Percentiles rank a stretch among this genome's conserved stretches.
These are phyloP conservation scores for Delitschia confertaspora DNA, from an alignment of 495 filamentous ascomycete genomes.

Conservation along the genomic window DNA sequence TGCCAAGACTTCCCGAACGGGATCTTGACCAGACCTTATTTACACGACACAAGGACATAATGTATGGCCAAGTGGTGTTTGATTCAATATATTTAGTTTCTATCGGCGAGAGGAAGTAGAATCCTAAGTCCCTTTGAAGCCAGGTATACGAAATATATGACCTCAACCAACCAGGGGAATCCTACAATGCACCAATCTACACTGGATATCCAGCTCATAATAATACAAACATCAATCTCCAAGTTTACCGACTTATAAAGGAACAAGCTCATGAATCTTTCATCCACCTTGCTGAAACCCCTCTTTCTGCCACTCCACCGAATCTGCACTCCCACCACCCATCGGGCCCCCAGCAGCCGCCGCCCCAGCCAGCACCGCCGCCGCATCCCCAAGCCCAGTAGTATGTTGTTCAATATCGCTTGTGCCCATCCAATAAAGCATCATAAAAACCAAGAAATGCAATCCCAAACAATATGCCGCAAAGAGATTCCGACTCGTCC, in stretches of 20 bases:
- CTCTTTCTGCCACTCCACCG: conserved; percentile 55
- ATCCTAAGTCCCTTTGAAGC: too few species aligned
- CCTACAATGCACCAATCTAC: too few species aligned
- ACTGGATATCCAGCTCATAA: conserved; percentile 5
- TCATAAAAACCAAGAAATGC: conserved; percentile 75
- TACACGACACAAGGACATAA: too few species aligned
- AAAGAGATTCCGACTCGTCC: conserved; percentile 88
- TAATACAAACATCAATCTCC: conserved; percentile 6
- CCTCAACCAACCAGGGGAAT: too few species aligned
- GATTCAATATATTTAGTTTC: too few species aligned
- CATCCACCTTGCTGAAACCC: conserved; percentile 37
- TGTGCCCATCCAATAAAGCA: conserved; percentile 76
- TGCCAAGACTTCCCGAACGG: too few species aligned
- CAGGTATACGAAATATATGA: too few species aligned
- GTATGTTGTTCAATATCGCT: conserved; percentile 31
- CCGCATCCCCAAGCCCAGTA: conserved; percentile 47
- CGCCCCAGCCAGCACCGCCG: conserved; percentile 29
- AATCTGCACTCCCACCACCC: conserved; percentile 31
- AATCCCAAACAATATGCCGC: conserved; percentile 86
- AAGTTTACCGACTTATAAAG: too few species aligned
- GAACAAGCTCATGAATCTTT: conserved; percentile 4
- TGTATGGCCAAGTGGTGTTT: too few species aligned
- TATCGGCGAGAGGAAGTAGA: too few species aligned
- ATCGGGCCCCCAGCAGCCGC: conserved; percentile 16
- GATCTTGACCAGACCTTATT: too few species aligned